phyloP scores from a whole-genome alignment of 169 alveolate genomes.

The Pseudocohnilembus persalinus region DNA sequence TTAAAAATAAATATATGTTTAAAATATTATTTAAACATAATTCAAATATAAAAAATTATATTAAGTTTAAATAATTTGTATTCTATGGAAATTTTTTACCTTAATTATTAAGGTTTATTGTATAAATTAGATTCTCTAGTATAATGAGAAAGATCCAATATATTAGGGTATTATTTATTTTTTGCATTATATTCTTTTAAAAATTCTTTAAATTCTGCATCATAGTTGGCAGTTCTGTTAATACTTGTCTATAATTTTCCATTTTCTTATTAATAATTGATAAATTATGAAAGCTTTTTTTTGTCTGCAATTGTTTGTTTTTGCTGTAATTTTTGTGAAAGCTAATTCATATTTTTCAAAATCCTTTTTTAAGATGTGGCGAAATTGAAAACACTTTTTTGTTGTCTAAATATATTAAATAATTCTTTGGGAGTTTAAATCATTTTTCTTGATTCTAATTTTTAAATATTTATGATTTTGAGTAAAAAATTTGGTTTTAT shows the following conservation, averaged over 20 bases:
- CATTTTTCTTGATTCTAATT: too few relatives aligned
- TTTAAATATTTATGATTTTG: too few relatives aligned
- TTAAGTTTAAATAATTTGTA: neutral
- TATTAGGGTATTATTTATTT: constrained; percentile 53
- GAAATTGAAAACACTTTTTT: too few relatives aligned
- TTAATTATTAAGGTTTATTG: constrained; percentile 43
- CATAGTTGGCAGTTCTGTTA: constrained; percentile 48
- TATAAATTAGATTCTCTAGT: constrained; percentile 37
- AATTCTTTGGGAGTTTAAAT: too few relatives aligned
- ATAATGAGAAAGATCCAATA: constrained; percentile 57
- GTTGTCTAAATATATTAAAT: too few relatives aligned
- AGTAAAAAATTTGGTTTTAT: too few relatives aligned
- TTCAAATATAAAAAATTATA: neutral
- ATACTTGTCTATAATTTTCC: constrained; percentile 9
- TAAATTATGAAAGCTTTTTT: constrained; percentile 6
- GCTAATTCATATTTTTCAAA: constrained; percentile 3
- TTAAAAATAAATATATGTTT: neutral
- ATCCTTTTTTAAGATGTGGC: neutral
- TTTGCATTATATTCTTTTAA: constrained; percentile 51
- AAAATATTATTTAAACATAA: neutral
- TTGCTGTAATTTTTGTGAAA: constrained; percentile 11
- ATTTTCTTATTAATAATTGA: neutral
- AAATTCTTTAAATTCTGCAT: constrained; percentile 53
- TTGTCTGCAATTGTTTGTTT: constrained; percentile 20
- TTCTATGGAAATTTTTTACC: constrained; percentile 4